Base-by-base conservation (phyloP, 176 grass and related monocot species). In the Ensete ventricosum region DNA sequence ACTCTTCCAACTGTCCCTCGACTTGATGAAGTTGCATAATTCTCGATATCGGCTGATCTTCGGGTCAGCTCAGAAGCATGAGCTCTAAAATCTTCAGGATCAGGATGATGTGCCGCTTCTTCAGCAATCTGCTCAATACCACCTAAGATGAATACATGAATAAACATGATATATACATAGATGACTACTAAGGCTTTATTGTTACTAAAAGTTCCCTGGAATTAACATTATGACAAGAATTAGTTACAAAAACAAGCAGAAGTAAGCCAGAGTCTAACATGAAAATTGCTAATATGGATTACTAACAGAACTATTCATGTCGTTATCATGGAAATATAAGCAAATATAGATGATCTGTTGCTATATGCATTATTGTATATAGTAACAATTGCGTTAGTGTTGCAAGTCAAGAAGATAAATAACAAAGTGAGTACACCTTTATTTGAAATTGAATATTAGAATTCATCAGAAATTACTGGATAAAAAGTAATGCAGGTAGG, bases 101-200 rank as follows among this genome's bases (percentile, higher is more conserved):
- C 27, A 50, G 57, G 11, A 60, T 24, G 62, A 1, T 1, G 16
- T 50, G 57, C 21, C 57, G 50, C 13, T 25, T 52, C 53, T 72
- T 63, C 29, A 52, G 20, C 68, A 72, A 73, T 73, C 78, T 80
- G 69, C 22, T 73, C 19, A 80, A 62, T n/a, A 80, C 78, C 57
- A 73, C 69, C 78, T 80, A 80, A 80, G 16, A 80, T 73, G 69
- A 73, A 80, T 73, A 73, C 48, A 80, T 73, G 69, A 73, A 80
- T 80, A 73, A 60, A 64, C 49, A 29, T 26, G 13, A 53, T 53
- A 55, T 23, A 26, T 54, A 55, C 53, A 55, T 55, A 26, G 5
- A 43, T 43, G 34, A 43, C 34, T 5, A 43, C 34, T 43, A 43
- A 6, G 34, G 34, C 34, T 43, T 43, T 43, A 43, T 4, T 43